phyloP scores from a whole-genome alignment of 345 rosid genomes.

The Lepidium sativum region DNA sequence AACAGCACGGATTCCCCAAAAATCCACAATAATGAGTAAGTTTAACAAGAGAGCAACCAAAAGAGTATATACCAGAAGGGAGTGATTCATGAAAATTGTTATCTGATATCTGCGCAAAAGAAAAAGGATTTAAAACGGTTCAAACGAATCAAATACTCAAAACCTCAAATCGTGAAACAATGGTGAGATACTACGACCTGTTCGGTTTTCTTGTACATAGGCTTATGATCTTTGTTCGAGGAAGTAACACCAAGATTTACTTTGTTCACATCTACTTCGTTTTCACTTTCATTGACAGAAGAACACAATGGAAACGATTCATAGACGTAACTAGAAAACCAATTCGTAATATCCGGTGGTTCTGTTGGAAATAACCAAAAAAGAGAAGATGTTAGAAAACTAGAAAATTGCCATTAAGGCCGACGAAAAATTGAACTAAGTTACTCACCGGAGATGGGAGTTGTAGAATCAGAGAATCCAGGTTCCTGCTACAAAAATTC shows the following conservation, averaged over 20 bases:
- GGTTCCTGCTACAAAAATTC: background rate
- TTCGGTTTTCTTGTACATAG: background rate
- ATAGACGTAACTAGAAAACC: constrained; percentile 56
- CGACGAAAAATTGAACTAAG: background rate
- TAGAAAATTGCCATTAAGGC: background rate
- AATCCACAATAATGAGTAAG: background rate
- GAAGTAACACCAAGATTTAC: background rate
- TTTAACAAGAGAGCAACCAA: background rate
- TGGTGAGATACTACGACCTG: constrained; percentile 19
- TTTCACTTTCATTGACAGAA: constrained; percentile 14
- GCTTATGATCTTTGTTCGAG: constrained; percentile 10
- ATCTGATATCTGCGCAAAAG: constrained; percentile 25
- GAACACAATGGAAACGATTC: constrained; percentile 41
- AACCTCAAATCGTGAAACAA: background rate
- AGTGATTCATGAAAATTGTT: constrained; percentile 17
- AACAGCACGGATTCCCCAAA: background rate
- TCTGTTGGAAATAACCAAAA: constrained; percentile 25
- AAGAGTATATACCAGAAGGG: constrained; percentile 35
- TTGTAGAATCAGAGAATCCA: constrained; percentile 10
- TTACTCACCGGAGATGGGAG: constrained; percentile 18
- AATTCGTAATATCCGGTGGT: constrained; percentile 51
- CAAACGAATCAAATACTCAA: background rate
- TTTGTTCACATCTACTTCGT: background rate
- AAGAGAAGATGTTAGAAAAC: background rate
- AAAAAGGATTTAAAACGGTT: background rate